phyloP scores from a whole-genome alignment of 179 eudicot genomes.

The Pouteria campechiana region DNA sequence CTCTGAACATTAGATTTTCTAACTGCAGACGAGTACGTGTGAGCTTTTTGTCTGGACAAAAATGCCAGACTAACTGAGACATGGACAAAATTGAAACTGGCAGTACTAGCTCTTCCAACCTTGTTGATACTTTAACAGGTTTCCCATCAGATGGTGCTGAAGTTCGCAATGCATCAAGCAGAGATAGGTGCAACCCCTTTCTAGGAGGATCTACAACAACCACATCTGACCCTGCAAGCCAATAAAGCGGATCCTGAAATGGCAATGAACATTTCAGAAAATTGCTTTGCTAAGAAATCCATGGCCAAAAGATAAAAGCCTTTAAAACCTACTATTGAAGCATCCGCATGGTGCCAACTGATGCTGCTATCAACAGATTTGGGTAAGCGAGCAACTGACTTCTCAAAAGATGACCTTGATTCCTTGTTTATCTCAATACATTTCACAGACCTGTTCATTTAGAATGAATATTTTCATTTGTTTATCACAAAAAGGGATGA shows the following conservation, averaged over 20 bases:
- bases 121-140: no score
- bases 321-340: constrained; percentile 49
- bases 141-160: constrained; percentile 39
- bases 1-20: no score
- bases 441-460: constrained; percentile 49
- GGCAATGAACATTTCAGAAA: not conserved
- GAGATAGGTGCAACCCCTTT: constrained; percentile 78
- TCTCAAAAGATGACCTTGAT: constrained; percentile 78
- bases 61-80: no score
- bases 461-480: not conserved
- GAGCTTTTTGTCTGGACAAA: no score
- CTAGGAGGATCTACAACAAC: constrained; percentile 97
- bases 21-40: no score
- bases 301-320: not conserved
- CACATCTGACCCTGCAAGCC: constrained; percentile 89
- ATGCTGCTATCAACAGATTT: constrained; percentile 46
- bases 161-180: constrained; percentile 42
- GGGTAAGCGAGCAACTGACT: constrained; percentile 73
- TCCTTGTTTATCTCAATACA: constrained; percentile 94
- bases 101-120: no score
- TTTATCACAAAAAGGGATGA: constrained; percentile 2
- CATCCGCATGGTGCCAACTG: constrained; percentile 94
- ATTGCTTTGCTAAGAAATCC: not conserved
- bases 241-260: constrained; percentile 62
- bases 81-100: no score